Evolutionary conservation across 2,329 filamentous ascomycete species (phyloP).

Genomic region (Aspergillus latus): DNA sequence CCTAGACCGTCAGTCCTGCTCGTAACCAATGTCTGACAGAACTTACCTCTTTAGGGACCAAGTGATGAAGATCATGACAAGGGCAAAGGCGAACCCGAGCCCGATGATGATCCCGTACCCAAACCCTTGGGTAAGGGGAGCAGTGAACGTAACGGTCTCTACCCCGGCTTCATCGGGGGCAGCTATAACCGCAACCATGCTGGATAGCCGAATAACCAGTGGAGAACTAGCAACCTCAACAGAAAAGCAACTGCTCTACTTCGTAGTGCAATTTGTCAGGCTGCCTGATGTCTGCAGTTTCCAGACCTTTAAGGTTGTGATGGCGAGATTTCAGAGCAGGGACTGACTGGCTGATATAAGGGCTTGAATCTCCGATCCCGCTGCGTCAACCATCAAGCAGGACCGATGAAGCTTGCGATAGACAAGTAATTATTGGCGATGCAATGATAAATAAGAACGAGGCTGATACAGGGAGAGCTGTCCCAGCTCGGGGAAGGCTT

Average conservation of each 20-base stretch:
- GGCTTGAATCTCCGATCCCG: constrained; percentile 20
- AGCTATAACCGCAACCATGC: constrained; percentile 4
- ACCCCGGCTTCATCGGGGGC: constrained; percentile 5
- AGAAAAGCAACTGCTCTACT: not conserved
- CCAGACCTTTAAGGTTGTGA: not conserved
- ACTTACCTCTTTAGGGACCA: constrained; percentile 63
- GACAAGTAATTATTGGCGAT: constrained; percentile 7
- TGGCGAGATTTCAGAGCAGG: not conserved
- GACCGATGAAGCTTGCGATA: not conserved
- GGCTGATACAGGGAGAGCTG: not conserved
- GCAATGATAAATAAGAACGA: constrained; percentile 13
- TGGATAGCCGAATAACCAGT: not conserved
- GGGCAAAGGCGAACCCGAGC: constrained; percentile 69
- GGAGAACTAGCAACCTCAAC: not conserved
- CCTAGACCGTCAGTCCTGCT: constrained; percentile 31
- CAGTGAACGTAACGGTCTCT: constrained; percentile 29
- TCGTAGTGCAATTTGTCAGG: not conserved
- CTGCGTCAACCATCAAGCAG: constrained; percentile 15
- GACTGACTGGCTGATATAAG: constrained; percentile 14
- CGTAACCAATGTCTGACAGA: not conserved
- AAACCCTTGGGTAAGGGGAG: constrained; percentile 56
- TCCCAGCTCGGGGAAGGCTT: not conserved
- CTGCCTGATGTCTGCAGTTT: not conserved
- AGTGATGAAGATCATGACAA: constrained; percentile 73
- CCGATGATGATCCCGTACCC: constrained; percentile 79